Conservation (phyloP, 2,329 filamentous ascomycete species). For the Phoma sp. region DNA sequence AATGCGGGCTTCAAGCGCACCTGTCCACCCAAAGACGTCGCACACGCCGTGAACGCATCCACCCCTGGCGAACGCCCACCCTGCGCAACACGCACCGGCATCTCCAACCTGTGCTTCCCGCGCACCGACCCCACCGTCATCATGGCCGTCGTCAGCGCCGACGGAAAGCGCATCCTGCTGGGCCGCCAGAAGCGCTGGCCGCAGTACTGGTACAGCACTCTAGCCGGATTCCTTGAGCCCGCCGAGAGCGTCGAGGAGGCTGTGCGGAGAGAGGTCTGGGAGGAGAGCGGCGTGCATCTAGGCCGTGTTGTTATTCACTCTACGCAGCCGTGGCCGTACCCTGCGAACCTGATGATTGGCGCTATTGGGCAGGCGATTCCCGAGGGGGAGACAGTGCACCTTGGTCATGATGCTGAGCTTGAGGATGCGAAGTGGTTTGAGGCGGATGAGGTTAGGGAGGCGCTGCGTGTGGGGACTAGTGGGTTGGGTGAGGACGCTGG, state of each 20-base stretch:
- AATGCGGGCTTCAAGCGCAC: conserved; percentile 82
- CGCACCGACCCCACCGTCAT: conserved; percentile 95
- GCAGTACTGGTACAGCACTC: conserved; percentile 82
- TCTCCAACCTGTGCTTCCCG: conserved; percentile 92
- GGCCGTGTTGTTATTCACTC: conserved; percentile 60
- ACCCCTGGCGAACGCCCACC: conserved; percentile 62
- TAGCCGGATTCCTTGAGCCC: conserved; percentile 66
- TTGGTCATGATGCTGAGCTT: conserved; percentile 90
- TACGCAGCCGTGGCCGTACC: conserved; percentile 63
- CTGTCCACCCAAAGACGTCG: conserved; percentile 75
- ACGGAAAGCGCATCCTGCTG: conserved; percentile 79
- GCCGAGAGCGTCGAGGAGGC: conserved; percentile 61
- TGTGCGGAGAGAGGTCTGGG: conserved; percentile 60
- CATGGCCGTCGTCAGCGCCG: conserved; percentile 85
- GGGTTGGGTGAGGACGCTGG: conserved; percentile 70
- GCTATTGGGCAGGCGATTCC: conserved; percentile 87
- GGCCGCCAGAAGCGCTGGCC: conserved; percentile 88
- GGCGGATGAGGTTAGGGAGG: conserved; percentile 80
- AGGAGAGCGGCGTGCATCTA: conserved; percentile 57
- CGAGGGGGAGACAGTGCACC: conserved; percentile 77
- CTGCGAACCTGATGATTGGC: conserved; percentile 62
- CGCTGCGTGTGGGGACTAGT: conserved; percentile 72
- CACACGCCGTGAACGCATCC: conserved; percentile 52
- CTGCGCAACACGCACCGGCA: conserved; percentile 81
- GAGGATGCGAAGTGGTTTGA: conserved; percentile 89